These are phyloP conservation scores for Lasiodiplodia sp. DNA, from an alignment of 2,329 filamentous ascomycete species.

Conservation along the genomic window DNA sequence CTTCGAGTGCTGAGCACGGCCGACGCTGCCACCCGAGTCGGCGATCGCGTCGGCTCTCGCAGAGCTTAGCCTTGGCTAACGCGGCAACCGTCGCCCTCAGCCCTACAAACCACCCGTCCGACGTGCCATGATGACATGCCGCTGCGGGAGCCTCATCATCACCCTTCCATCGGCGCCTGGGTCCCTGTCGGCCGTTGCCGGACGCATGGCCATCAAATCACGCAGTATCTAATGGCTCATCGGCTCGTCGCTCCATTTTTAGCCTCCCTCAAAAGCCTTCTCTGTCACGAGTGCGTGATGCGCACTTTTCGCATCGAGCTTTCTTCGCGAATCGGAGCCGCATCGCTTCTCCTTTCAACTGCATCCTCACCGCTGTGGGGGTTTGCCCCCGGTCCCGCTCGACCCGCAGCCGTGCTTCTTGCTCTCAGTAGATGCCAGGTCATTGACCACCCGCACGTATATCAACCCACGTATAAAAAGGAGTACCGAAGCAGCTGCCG, in stretches of 20 bases:
- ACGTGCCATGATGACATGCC: neutral
- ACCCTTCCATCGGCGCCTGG: neutral
- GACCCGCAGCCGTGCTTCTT: neutral
- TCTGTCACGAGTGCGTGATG: conserved; percentile 18
- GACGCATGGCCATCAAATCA: conserved; percentile 11
- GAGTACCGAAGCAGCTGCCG: neutral
- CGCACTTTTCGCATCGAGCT: conserved; percentile 17
- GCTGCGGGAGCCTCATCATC: neutral
- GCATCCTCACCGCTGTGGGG: conserved; percentile 23
- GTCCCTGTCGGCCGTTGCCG: conserved; percentile 11
- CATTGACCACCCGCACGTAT: neutral
- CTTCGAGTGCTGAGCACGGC: conserved; percentile 8
- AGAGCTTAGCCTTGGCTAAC: conserved; percentile 1
- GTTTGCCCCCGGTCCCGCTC: neutral
- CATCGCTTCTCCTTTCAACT: neutral
- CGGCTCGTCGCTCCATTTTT: conserved; percentile 17
- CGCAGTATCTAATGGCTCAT: conserved; percentile 22
- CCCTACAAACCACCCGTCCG: neutral
- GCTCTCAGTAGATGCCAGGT: neutral
- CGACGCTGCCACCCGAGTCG: neutral
- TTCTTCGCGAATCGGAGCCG: conserved; percentile 17
- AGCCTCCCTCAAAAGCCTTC: conserved; percentile 5
- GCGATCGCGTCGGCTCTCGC: neutral
- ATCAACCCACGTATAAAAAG: neutral
- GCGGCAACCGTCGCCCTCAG: conserved; percentile 7